phyloP scores from a whole-genome alignment of 352 stramenopile species.

The Pseudoperonospora humuli region DNA sequence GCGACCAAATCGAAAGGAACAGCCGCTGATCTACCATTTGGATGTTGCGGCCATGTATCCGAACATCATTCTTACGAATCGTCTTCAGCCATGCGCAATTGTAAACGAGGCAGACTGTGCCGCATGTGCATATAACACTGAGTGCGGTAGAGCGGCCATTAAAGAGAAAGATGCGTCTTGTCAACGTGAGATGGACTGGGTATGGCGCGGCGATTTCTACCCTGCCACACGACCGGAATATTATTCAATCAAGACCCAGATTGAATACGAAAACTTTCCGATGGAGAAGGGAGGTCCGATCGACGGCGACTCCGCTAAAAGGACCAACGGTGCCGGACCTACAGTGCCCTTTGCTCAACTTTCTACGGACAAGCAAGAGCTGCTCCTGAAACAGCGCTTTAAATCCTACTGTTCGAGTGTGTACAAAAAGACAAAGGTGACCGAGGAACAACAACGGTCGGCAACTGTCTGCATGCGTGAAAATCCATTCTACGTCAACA shows the following conservation, averaged over 20 bases:
- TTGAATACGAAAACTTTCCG: conserved; percentile 87
- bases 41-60: conserved; percentile 99
- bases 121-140: conserved; percentile 90
- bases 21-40: conserved; percentile 98
- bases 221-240: conserved; percentile 93
- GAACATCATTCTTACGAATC: conserved; percentile 99
- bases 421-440: conserved; percentile 97
- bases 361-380: conserved; percentile 44
- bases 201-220: conserved; percentile 96
- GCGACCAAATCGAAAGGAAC: conserved; percentile 84
- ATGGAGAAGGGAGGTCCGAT: conserved; percentile 6
- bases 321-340: conserved; percentile 1
- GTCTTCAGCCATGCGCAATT: conserved; percentile 95
- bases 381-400: conserved; percentile 70
- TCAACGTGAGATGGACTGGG: conserved; percentile 97
- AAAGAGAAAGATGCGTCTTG: conserved; percentile 86
- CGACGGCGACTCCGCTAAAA: conserved; percentile 9
- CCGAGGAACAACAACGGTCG: conserved; percentile 88
- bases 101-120: conserved; percentile 94
- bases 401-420: conserved; percentile 95
- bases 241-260: conserved; percentile 92
- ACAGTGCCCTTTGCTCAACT: conserved; percentile 62
- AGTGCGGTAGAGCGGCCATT: conserved; percentile 53
- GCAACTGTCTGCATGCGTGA: conserved; percentile 99
- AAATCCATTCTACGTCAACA: conserved; percentile 99